Evolutionary conservation across 345 rosid genomes (phyloP).

Genomic region (Arabis alpina): DNA sequence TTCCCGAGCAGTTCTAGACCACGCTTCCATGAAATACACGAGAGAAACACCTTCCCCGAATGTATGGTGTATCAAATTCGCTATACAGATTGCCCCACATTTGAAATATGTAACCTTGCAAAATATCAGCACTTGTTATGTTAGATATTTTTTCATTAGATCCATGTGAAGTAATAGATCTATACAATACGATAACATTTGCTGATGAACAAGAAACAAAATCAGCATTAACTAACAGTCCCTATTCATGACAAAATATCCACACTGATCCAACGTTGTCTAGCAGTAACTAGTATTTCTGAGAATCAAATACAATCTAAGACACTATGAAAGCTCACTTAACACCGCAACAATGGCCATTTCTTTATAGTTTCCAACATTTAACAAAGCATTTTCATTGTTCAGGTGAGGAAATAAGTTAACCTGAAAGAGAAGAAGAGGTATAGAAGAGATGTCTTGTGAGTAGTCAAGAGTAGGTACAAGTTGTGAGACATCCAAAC

Average conservation of each 20-base stretch:
- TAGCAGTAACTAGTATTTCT: background rate
- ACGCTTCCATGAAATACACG: slow-evolving; percentile 25
- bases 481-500: slow-evolving; percentile 32
- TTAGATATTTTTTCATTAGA: slow-evolving; percentile 6
- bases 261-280: background rate
- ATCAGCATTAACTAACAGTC: background rate
- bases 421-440: slow-evolving; percentile 47
- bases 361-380: background rate
- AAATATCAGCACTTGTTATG: slow-evolving; percentile 5
- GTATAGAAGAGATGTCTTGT: slow-evolving; percentile 39
- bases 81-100: slow-evolving; percentile 47
- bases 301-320: background rate
- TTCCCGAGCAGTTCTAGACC: slow-evolving; percentile 41
- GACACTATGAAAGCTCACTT: background rate
- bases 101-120: slow-evolving; percentile 46
- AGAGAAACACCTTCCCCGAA: slow-evolving; percentile 39
- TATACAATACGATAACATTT: background rate
- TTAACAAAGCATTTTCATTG: background rate
- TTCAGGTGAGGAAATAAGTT: background rate
- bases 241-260: background rate
- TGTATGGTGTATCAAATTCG: slow-evolving; percentile 36
- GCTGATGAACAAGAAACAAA: background rate
- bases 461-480: slow-evolving; percentile 44
- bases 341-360: slow-evolving; percentile 1
- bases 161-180: background rate